Evolutionary conservation across 352 stramenopile genomes (phyloP), one percentile per base, ranked within the genome.

Genomic region (Globisporangium paddicum): DNA sequence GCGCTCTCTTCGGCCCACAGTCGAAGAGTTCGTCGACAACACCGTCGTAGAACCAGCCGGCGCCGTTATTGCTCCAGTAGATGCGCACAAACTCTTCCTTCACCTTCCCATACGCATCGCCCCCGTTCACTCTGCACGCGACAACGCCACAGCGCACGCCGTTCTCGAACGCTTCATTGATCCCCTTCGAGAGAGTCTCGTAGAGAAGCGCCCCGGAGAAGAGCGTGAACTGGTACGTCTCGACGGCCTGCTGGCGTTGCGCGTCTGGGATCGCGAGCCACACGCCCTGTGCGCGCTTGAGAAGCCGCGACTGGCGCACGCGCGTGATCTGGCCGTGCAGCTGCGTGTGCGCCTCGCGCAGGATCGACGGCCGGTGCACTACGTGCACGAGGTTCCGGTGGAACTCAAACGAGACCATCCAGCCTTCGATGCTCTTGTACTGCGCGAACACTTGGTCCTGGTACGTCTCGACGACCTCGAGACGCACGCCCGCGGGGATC

Each of bases 301-400:
- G 62, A 0, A 85, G 35, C 28, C 65, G 67, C 28, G 77, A 76
- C n/a, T 85, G 67, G 23, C 65, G 65, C 30, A 87, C 68, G 25
- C 73, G 68, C 16, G 55, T 72, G 28, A 89, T 71, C 61, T 87
- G 77, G 16, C 66, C 75, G 1, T 83, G 71, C 13, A 89, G 53
- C 35, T 87, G 73, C 10, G 67, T 69, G n/a, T 75, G 73, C 1
- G 79, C 73, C 28, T 87, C 68, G 25, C 69, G 54, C 44, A 89
- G 46, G 8, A 86, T 69, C 4, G 79, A 89, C 13, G 79, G 79
- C 35, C 79, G 77, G 18, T 69, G 76, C 46, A 85, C 79, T 3
- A 89, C 71, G 52, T 82, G 74, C 46, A 89, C 63, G 38, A 89
- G 58, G 49, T 89, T 87, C 44, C 77, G 79, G 52, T 87, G 79